Evolutionary conservation across 2,329 filamentous ascomycete genomes (phyloP), one percentile per base, ranked within the genome.

Genomic region (Graphilbum fragrans): DNA sequence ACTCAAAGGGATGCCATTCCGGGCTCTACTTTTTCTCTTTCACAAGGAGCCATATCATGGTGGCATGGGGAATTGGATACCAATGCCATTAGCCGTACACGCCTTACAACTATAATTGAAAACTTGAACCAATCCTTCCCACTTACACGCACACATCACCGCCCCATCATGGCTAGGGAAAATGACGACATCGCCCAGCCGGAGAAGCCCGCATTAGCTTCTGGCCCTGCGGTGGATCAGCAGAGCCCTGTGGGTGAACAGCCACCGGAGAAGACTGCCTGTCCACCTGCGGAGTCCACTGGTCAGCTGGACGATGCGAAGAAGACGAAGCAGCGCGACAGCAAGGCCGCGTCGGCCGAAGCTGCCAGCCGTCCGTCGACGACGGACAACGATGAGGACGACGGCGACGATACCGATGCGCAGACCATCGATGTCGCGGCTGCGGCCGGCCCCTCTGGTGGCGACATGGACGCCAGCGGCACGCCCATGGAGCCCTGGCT

Each of bases 401-500:
- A 36, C 31, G 20, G 18, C 21, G 33, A 34, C 16, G 37, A 41
- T 45, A 27, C 23, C 7, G 23, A 27, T 12, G 23, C 23, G 7
- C 7, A 27, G 31, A 20, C 32, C 22, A n/a, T 9, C 20, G 20
- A 25, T 5, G 17, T 16, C 11, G 32, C 19, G 19, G 37, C 40
- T 14, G 41, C 46, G 35, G 50, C 50, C 48, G 21, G 54, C 54
- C 22, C 53, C 54, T 16, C 38, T 52, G 10, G 54, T 53, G 9
- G 48, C 51, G 3, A 31, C 14, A 16, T 10, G 11, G 29, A 16
- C 29, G 29, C 11, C 29, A 16, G 12, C 29, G 55, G 55, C 41
- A 44, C 49, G 35, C 50, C 54, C 17, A 42, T 39, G 11, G 53
- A 56, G 49, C 53, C 50, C 32, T 55, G 48, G 47, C 51, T 47